phyloP scores from a whole-genome alignment of 306 rosid species.

The Acmispon strigosus region DNA sequence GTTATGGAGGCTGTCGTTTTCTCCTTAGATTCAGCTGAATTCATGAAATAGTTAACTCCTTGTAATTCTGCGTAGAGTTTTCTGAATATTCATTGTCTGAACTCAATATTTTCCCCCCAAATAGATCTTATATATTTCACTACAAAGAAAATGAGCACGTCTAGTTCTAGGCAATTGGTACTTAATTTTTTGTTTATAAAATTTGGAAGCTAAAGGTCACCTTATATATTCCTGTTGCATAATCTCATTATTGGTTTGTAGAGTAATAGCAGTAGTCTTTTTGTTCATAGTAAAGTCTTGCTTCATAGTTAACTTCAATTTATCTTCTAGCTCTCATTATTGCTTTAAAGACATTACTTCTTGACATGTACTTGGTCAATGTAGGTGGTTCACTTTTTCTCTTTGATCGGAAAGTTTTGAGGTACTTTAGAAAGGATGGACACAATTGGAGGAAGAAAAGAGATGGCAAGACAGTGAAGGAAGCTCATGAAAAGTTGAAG shows the following conservation, averaged over 20 bases:
- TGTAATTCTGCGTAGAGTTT: not conserved
- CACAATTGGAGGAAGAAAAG: conserved; percentile 91
- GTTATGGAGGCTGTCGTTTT: conserved; percentile 2
- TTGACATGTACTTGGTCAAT: conserved; percentile 26
- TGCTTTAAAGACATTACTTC: conserved; percentile 9
- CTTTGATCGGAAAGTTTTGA: conserved; percentile 78
- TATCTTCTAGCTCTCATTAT: conserved; percentile 17
- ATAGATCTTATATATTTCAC: not conserved
- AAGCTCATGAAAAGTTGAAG: conserved; percentile 93
- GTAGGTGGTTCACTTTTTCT: conserved; percentile 89
- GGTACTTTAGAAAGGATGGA: conserved; percentile 90
- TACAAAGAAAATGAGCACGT: conserved; percentile 6
- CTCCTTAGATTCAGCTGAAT: not conserved
- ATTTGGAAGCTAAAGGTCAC: not conserved
- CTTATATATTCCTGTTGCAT: not conserved
- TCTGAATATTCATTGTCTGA: not conserved
- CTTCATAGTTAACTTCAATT: not conserved
- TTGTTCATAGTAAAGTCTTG: conserved; percentile 6
- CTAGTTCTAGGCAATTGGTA: conserved; percentile 32
- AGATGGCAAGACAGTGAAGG: conserved; percentile 90
- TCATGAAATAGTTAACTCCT: not conserved
- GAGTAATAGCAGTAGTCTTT: not conserved
- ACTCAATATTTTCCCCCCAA: not conserved
- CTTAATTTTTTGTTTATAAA: not conserved
- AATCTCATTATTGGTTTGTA: not conserved